Percentiles rank a stretch among this genome's conserved stretches.
Evolutionary conservation across 495 filamentous ascomycete genomes (phyloP).

Genomic region (Melanomma pulvis-pyrius): DNA sequence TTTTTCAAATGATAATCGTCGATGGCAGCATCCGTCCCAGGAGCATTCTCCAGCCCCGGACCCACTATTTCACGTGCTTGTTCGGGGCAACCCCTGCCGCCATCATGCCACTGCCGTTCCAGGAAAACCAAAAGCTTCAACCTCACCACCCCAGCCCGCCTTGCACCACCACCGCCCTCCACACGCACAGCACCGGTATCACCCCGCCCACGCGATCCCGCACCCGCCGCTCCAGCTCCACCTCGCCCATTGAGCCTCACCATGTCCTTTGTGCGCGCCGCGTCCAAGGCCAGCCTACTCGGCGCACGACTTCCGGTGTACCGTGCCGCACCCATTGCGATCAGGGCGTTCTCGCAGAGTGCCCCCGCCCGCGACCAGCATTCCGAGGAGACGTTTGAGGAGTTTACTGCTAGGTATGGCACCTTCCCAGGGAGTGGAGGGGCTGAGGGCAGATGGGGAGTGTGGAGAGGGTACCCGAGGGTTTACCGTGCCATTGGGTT

Average conservation of each 20-base stretch:
- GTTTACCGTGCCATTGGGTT: conserved; percentile 19
- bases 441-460: neutral
- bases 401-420: conserved; percentile 95
- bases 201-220: conserved; percentile 4
- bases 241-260: conserved; percentile 1
- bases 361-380: conserved; percentile 36
- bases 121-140: conserved; percentile 17
- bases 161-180: conserved; percentile 13
- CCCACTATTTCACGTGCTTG: conserved; percentile 5
- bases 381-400: conserved; percentile 92
- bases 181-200: neutral
- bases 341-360: conserved; percentile 38
- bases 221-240: conserved; percentile 15
- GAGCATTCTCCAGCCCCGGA: neutral
- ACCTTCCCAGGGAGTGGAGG: neutral
- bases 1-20: too few relatives aligned
- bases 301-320: conserved; percentile 24
- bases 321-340: conserved; percentile 25
- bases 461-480: neutral
- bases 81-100: neutral
- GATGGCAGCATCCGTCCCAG: too few relatives aligned
- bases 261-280: conserved; percentile 39
- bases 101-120: conserved; percentile 6
- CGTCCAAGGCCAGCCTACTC: conserved; percentile 24
- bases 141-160: neutral